Evolutionary conservation across 768 basidiomycete genomes (phyloP).

Genomic region (Punctularia strigosozonata): DNA sequence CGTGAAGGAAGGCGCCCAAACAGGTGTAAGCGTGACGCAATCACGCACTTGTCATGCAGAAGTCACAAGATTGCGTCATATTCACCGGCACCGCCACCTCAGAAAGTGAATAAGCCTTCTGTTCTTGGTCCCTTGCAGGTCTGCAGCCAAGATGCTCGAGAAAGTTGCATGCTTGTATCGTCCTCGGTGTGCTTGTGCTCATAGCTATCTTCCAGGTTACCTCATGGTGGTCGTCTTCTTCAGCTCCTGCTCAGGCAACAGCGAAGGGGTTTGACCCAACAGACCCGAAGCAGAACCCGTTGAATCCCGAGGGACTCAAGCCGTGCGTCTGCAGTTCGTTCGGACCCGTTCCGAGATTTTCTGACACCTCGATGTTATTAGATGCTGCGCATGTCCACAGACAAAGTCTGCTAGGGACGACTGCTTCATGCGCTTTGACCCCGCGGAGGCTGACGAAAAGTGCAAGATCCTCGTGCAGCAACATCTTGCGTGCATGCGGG

Average conservation of each 20-base stretch:
- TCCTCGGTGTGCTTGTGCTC: no score
- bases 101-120: no score
- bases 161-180: no score
- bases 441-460: slow-evolving; percentile 55
- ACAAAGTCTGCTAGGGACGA: slow-evolving; percentile 90
- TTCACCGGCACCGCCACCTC: no score
- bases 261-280: slow-evolving; percentile 49
- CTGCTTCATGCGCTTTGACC: slow-evolving; percentile 75
- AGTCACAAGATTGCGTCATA: no score
- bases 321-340: slow-evolving; percentile 45
- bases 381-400: slow-evolving; percentile 93
- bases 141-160: no score
- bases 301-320: slow-evolving; percentile 92
- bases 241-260: slow-evolving; percentile 15
- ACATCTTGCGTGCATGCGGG: slow-evolving; percentile 87
- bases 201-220: slow-evolving; percentile 25
- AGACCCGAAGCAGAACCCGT: slow-evolving; percentile 70
- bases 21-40: no score
- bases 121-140: no score
- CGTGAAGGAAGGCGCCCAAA: no score
- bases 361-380: slow-evolving; percentile 18
- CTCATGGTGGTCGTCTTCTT: slow-evolving; percentile 43
- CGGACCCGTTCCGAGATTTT: not conserved
- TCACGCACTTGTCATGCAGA: no score
- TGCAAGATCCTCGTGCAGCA: slow-evolving; percentile 71